phyloP scores from a whole-genome alignment of 2,329 filamentous ascomycete genomes.

The Trichoderma sp. region DNA sequence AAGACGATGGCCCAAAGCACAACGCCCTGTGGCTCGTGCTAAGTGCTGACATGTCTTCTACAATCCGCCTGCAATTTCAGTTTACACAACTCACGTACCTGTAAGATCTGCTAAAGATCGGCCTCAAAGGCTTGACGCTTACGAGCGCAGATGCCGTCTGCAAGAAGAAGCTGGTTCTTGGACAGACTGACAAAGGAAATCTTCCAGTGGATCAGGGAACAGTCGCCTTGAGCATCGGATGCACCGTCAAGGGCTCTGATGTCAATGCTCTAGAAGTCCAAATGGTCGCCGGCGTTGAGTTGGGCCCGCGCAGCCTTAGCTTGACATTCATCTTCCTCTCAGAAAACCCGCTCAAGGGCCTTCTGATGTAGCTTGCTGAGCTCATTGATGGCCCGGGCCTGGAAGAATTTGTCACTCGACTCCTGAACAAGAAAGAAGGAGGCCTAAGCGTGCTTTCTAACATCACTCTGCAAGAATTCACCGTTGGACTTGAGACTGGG shows the following conservation, averaged over 20 bases:
- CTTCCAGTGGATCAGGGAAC: neutral
- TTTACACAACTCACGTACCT: neutral
- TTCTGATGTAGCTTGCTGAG: neutral
- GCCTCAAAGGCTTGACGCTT: neutral
- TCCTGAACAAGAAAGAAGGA: neutral
- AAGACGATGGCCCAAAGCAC: neutral
- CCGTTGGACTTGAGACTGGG: neutral
- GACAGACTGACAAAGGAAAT: neutral
- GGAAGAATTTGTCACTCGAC: neutral
- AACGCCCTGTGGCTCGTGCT: neutral
- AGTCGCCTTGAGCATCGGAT: neutral
- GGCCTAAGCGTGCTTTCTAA: neutral
- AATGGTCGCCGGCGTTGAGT: neutral
- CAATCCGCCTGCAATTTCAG: neutral
- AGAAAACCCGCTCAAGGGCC: neutral
- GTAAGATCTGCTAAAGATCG: neutral
- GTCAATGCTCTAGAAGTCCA: neutral
- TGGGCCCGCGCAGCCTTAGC: neutral
- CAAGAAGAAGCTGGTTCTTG: neutral
- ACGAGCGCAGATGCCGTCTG: neutral
- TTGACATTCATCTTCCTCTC: neutral
- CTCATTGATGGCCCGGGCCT: neutral
- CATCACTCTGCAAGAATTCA: neutral
- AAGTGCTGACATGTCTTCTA: neutral
- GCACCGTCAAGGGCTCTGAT: neutral